A percentile compares a stretch with the other conserved stretches of the same genome.
Conservation (phyloP, 139 green algal species). For the Deuterostichococcus epilithicus region DNA sequence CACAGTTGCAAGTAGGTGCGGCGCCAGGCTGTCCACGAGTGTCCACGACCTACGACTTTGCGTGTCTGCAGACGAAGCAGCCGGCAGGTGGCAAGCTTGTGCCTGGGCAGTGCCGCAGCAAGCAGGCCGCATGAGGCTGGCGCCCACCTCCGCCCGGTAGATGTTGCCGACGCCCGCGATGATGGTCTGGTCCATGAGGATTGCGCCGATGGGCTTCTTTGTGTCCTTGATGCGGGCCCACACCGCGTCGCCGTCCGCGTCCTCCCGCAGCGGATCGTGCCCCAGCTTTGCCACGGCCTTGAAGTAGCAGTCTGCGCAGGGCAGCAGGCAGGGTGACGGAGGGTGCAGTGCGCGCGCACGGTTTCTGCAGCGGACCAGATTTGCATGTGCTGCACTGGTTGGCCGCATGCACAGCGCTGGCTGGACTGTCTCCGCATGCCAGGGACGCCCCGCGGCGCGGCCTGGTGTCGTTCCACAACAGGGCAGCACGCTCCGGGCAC, state of each 20-base stretch:
- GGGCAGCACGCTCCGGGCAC: too few species aligned
- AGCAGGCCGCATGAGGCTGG: too few species aligned
- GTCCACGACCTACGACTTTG: too few species aligned
- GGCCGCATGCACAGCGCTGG: not conserved
- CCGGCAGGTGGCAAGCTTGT: too few species aligned
- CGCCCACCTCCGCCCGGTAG: conserved; percentile 70
- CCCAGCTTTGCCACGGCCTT: conserved; percentile 56
- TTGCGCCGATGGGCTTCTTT: conserved; percentile 67
- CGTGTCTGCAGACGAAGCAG: too few species aligned
- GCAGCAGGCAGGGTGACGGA: not conserved
- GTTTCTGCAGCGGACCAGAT: not conserved
- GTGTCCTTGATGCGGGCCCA: conserved; percentile 38
- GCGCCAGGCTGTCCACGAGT: too few species aligned
- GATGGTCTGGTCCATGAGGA: conserved; percentile 80
- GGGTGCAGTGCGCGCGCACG: not conserved
- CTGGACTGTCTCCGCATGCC: too few species aligned
- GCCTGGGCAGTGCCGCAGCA: too few species aligned
- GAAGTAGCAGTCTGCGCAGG: conserved; percentile 43
- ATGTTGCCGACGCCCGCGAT: conserved; percentile 87
- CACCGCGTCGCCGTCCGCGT: conserved; percentile 35
- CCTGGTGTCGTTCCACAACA: too few species aligned
- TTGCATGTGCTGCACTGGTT: not conserved
- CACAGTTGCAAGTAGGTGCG: too few species aligned
- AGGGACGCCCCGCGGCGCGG: too few species aligned
- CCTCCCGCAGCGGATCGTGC: conserved; percentile 68